Percentiles rank a stretch among this genome's conserved stretches.
phyloP scores from a whole-genome alignment of 257 asterid genomes.

The Capsicum baccatum region DNA sequence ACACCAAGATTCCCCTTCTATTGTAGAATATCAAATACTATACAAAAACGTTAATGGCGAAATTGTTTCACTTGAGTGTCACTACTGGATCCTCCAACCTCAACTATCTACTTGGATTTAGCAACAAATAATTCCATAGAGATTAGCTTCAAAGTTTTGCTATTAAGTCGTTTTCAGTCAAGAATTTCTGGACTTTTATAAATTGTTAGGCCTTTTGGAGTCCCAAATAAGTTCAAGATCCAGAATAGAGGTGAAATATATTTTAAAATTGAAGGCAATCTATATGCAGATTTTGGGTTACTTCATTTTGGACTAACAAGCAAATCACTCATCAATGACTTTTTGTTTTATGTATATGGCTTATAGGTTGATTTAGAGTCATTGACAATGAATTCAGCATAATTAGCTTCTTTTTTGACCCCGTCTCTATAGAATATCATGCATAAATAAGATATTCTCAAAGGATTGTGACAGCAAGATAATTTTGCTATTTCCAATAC shows the following conservation, averaged over 20 bases:
- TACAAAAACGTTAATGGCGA: too few relatives aligned
- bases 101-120: too few relatives aligned
- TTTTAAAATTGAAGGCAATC: background rate
- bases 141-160: background rate
- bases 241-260: background rate
- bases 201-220: background rate
- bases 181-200: background rate
- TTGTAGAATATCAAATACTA: too few relatives aligned
- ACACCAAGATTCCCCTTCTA: too few relatives aligned
- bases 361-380: slow-evolving; percentile 21
- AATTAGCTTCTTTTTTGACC: background rate
- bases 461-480: too few relatives aligned
- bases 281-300: background rate
- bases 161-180: background rate
- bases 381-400: background rate
- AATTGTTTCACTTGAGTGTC: too few relatives aligned
- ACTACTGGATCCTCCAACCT: too few relatives aligned
- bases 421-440: background rate
- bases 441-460: background rate
- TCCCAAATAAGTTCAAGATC: background rate
- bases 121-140: too few relatives aligned
- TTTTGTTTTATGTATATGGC: background rate
- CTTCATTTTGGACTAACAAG: background rate
- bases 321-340: background rate
- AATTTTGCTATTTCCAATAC: background rate